Conservation (phyloP, 495 filamentous ascomycete species). For the Daldinia loculata region DNA sequence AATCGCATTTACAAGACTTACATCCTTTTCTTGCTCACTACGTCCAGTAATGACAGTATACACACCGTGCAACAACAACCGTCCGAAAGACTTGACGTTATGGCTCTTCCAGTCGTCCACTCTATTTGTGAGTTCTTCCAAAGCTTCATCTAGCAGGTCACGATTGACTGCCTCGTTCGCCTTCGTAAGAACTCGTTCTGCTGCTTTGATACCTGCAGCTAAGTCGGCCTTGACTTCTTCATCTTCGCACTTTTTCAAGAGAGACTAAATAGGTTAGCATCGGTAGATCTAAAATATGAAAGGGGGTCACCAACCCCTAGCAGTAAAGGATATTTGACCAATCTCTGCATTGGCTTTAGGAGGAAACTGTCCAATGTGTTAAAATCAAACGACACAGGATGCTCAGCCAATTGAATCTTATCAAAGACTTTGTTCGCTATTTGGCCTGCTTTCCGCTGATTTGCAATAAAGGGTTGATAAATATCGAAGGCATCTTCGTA, state of each 20-base stretch:
- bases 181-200: constrained; percentile 76
- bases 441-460: constrained; percentile 77
- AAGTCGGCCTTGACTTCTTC: constrained; percentile 74
- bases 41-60: constrained; percentile 92
- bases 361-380: constrained; percentile 85
- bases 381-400: constrained; percentile 65
- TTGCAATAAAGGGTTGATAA: constrained; percentile 96
- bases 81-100: constrained; percentile 87
- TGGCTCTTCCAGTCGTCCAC: constrained; percentile 99
- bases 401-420: constrained; percentile 62
- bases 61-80: constrained; percentile 86
- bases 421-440: constrained; percentile 69
- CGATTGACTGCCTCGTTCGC: constrained; percentile 91
- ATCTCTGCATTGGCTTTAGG: constrained; percentile 93
- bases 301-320: constrained; percentile 69
- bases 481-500: constrained; percentile 82
- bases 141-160: constrained; percentile 79
- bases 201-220: constrained; percentile 73
- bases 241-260: constrained; percentile 83
- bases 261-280: constrained; percentile 64
- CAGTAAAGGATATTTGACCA: constrained; percentile 92
- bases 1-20: constrained; percentile 54
- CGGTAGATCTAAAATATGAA: background rate
- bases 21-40: constrained; percentile 85
- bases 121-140: constrained; percentile 79